Conservation (phyloP, 129 eudicot genomes). For the Flaveria sonorensis region DNA sequence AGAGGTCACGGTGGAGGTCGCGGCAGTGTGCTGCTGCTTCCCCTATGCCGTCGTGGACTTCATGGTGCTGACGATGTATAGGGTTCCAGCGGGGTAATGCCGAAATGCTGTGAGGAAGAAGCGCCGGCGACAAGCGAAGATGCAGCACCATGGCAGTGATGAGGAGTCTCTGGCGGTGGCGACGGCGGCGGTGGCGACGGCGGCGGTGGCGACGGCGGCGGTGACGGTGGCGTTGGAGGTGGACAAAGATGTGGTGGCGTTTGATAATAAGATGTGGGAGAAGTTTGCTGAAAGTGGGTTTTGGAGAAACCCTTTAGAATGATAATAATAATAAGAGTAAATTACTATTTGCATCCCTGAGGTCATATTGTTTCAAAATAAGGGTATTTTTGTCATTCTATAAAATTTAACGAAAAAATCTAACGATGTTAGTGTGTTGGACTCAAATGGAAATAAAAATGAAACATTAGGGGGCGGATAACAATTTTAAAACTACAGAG, state of each 20-base stretch:
- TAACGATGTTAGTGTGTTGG: too few species aligned
- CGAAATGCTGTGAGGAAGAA: conserved; percentile 48
- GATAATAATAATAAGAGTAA: too few species aligned
- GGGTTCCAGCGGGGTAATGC: conserved; percentile 65
- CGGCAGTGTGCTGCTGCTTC: conserved; percentile 69
- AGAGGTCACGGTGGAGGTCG: conserved; percentile 72
- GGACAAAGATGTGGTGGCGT: conserved; percentile 52
- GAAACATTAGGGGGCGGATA: too few species aligned
- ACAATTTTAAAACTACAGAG: too few species aligned
- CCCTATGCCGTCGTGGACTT: conserved; percentile 54
- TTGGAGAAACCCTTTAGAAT: conserved; percentile 56
- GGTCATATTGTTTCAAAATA: too few species aligned
- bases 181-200: too few species aligned
- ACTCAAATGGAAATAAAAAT: too few species aligned
- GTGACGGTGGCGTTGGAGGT: conserved; percentile 34
- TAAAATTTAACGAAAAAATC: too few species aligned
- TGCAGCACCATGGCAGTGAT: conserved; percentile 11
- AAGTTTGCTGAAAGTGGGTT: conserved; percentile 63
- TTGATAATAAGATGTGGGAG: conserved; percentile 86
- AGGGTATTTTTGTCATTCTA: too few species aligned
- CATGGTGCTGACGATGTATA: conserved; percentile 57
- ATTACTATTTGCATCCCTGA: too few species aligned
- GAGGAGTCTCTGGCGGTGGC: background rate
- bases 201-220: conserved; percentile 30
- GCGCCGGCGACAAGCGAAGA: conserved; percentile 36